Base-by-base conservation (phyloP, 495 filamentous ascomycete genomes). In the Talaromyces borbonicus region DNA sequence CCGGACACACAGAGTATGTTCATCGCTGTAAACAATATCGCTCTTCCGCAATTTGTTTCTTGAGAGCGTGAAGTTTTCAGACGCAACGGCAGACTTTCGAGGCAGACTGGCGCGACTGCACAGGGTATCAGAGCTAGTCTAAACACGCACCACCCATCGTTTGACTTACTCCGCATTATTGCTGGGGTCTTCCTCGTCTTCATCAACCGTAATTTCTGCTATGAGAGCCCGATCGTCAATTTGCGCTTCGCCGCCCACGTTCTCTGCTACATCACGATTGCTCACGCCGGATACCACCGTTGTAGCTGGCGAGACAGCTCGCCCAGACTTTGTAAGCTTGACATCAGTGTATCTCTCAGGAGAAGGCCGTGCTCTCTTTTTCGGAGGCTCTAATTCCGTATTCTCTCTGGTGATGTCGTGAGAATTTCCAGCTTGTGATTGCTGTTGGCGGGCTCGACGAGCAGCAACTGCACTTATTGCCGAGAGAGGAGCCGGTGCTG, bases 381-480 rank as follows among this genome's bases (percentile, higher is more conserved):
- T 54, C 16, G 62, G 66, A 6, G 62, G 66, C 19, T 65, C 68
- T 5, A n/a, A 40, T 6, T 45, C 47, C 11, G 48, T 14, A 29
- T 62, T 54, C 24, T 36, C 42, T 4, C 39, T 44, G 3, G 54
- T 43, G 24, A 51, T 49, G 25, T 55, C 55, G 18, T 58, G 19
- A 16, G 49, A 24, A 2, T 48, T 36, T 12, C 43, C 50, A 32
- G 22, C 50, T 31, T 63, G 64, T 31, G 55, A 65, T 50, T 65
- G 57, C 43, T 69, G 66, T 51, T 65, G 58, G 40, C 67, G 66
- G 60, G 68, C 68, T 63, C 57, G 69, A 56, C 67, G 68, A 46
- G 68, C 68, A 14, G 68, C 68, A 45, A 72, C 46, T 23, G 68
- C 68, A 50, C 68, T 71, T 43, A 70, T 53, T n/a, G 65, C 35